Evolutionary conservation across 306 rosid species (phyloP), one percentile per base, ranked within the genome.

Genomic region (Trichosanthes cucumerina): DNA sequence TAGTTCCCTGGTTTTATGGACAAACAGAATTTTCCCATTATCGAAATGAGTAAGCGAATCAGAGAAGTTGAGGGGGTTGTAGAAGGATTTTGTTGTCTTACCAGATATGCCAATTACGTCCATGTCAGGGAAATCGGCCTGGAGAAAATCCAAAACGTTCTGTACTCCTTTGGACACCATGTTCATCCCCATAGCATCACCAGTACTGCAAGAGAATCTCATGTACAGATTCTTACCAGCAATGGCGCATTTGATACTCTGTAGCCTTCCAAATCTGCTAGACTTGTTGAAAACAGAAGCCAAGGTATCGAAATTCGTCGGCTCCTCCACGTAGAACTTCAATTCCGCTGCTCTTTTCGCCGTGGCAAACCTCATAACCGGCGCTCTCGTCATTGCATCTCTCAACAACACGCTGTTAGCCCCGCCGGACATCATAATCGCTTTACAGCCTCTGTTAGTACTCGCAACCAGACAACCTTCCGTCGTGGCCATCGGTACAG

Each of bases 121-220:
- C 69, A 79, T 79, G 12, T 79, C 81, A 24, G 81, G 77, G 53
- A 79, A 79, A 46, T 79, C 76, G 16, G 9, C 23, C 65, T 49
- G 77, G 46, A 79, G 81, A 23, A 79, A 79, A 52, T 79, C 81
- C 53, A 79, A 54, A 21, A 79, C 81, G 39, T 79, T 79, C 24
- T 79, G 81, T 11, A 79, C 81, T 12, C 81, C 81, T 68, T 79
- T 79, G 41, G 81, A 79, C 1, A 79, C 76, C 81, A 79, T 79
- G 28, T 79, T 79, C 81, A 79, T 79, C 68, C 81, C 81, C 81
- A 79, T 79, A 39, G 81, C 81, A 36, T 79, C 81, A 3, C 81
- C 81, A 16, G 81, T 79, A 19, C 77, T 50, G 38, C 77, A 79
- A 8, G 52, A 33, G 66, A 79, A 79, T 79, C 81, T 66, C 81